Evolutionary conservation across 495 filamentous ascomycete species (phyloP), one percentile per base, ranked within the genome.

Genomic region (Oleoguttula mirabilis): DNA sequence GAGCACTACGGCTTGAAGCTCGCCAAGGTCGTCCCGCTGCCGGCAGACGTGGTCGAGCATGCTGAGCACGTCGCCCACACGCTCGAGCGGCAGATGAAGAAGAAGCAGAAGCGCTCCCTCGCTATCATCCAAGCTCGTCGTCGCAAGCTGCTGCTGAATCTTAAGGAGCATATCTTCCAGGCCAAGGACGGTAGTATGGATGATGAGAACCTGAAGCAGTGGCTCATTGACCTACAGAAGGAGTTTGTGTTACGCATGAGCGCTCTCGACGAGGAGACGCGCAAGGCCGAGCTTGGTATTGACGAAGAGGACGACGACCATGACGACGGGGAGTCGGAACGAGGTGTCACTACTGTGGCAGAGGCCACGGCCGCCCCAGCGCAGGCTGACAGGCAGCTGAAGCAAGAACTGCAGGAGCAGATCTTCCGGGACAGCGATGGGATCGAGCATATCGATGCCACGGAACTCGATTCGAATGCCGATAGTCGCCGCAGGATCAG

Each of bases 1-100:
- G 67, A 79, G 43, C 74, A 86, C 48, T 96, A 96, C 55, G 81
- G 80, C 16, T 66, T 96, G 4, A 68, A 77, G 4, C 71, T 95
- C 3, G 85, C 90, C 0, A 71, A 75, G 41, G 70, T 86, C 10
- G 73, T 90, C 19, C 74, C 80, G 21, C 72, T 98, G 3, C 84
- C 85, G 2, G 59, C 66, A 1, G 55, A 58, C 20, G 72, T 94
- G 11, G 57, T 94, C 7, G 59, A 78, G 17, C 66, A 76, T 14
- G 88, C 88, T 0, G 69, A 77, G 22, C 49, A 61, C 0, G 76
- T 94, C 14, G 76, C 80, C 0, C 60, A 63, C 19, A 69, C 67
- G 19, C 61, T 94, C 25, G 68, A 77, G 8, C 51, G 61, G 20
- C 66, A 70, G 10, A 64, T 62, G 5, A 67, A 72, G 32, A 61